Base-by-base conservation (phyloP, 768 basidiomycete species). In the Lactifluus pinguis region DNA sequence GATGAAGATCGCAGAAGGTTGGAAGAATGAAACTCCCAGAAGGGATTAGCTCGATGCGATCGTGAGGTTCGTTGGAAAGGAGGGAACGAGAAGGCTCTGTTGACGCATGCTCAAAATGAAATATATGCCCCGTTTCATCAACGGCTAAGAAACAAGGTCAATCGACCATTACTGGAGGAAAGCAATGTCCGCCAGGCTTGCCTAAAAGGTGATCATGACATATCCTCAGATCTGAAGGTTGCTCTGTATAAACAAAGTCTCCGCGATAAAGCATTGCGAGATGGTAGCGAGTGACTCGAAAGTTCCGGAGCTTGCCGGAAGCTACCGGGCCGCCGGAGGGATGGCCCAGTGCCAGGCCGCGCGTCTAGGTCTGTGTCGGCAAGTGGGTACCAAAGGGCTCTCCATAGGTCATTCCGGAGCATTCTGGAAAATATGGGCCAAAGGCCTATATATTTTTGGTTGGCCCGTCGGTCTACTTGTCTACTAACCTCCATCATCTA, bases 1-100 rank as follows among this genome's bases (percentile, higher is more conserved):
- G 77, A 68, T 94, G 92, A 5, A 91, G 76, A 70, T 94, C 92
- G 59, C 81, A 83, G 71, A 92, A 94, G 0, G 84, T 82, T 2
- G 92, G 89, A n/a, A 88, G 64, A 45, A 93, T 59, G 68, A 93
- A 90, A 55, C 74, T 78, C n/a, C 84, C 83, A 9, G 57, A 34
- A 3, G 81, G 80, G 13, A 87, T 68, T 6, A 63, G 51, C 1
- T 67, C 68, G 42, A 75, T 68, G 25, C 61, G 51, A 19, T 65
- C 58, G 7, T 44, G 17, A 5, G 6, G 57, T 17, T 66, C 49
- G 9, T 66, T 61, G 36, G 67, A 49, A 25, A 79, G 60, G 17
- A 76, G 64, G 29, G 69, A 55, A 38, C 69, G 67, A 3, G 82
- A 82, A 42, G 69, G 64, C 9, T 70, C 63, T 4, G 74, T 70